Evolutionary conservation across 352 stramenopile genomes (phyloP).

Genomic region (Globisporangium nunn): DNA sequence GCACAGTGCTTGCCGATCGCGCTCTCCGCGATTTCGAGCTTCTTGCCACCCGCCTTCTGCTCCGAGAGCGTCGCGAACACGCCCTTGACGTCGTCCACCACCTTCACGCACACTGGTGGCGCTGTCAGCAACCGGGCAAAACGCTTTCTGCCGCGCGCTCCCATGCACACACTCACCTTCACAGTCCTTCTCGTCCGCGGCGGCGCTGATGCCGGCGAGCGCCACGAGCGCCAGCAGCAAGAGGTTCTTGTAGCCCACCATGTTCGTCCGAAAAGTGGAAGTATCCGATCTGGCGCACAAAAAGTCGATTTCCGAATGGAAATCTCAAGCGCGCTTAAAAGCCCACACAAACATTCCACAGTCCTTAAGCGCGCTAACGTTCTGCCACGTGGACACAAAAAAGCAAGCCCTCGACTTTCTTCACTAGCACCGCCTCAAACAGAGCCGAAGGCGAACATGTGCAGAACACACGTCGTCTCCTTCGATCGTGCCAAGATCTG

Average conservation of each 20-base stretch:
- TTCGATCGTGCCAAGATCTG: too few species aligned
- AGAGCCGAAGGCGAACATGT: too few species aligned
- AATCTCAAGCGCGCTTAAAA: too few species aligned
- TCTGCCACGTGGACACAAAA: too few species aligned
- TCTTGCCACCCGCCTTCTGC: slow-evolving; percentile 73
- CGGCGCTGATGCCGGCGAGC: slow-evolving; percentile 32
- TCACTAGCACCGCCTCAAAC: too few species aligned
- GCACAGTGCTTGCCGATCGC: slow-evolving; percentile 84
- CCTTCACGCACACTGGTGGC: slow-evolving; percentile 85
- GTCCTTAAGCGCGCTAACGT: too few species aligned
- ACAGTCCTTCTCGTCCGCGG: slow-evolving; percentile 80
- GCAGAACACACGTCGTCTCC: too few species aligned
- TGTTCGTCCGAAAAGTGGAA: slow-evolving; percentile 18
- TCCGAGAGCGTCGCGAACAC: slow-evolving; percentile 55
- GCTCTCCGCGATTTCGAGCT: slow-evolving; percentile 65
- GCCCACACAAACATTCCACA: too few species aligned
- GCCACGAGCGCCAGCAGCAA: slow-evolving; percentile 64
- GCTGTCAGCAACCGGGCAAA: background rate
- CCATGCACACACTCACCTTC: slow-evolving; percentile 60
- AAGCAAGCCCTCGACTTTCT: too few species aligned
- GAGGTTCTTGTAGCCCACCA: slow-evolving; percentile 53
- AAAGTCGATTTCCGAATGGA: background rate
- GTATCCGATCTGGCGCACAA: slow-evolving; percentile 5
- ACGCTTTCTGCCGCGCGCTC: background rate
- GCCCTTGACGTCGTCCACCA: slow-evolving; percentile 83